Conservation (phyloP, 2,329 filamentous ascomycete genomes). For the Keithomyces neogunnii region DNA sequence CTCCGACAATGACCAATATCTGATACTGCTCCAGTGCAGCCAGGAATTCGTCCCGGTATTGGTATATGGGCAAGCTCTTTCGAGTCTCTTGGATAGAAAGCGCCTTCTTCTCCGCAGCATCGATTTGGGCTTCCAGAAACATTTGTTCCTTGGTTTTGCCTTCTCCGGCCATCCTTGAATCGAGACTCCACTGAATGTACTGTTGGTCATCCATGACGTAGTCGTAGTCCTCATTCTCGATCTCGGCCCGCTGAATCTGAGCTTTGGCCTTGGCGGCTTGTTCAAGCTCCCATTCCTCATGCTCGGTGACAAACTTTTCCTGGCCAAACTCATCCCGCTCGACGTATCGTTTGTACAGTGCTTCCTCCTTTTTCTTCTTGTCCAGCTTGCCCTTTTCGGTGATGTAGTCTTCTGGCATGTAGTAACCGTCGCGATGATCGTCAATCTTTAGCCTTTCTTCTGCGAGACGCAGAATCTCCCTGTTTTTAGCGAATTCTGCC, state of each 20-base stretch:
- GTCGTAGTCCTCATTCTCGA: slow-evolving; percentile 77
- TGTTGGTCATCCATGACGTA: slow-evolving; percentile 88
- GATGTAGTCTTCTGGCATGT: slow-evolving; percentile 90
- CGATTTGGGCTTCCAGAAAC: slow-evolving; percentile 69
- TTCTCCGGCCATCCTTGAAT: slow-evolving; percentile 64
- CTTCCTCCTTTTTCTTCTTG: slow-evolving; percentile 77
- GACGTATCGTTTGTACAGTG: slow-evolving; percentile 82
- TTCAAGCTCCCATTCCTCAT: slow-evolving; percentile 93
- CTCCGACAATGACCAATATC: slow-evolving; percentile 83
- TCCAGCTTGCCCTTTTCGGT: slow-evolving; percentile 89
- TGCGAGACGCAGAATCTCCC: slow-evolving; percentile 70
- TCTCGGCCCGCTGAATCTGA: slow-evolving; percentile 68
- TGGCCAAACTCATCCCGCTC: slow-evolving; percentile 81
- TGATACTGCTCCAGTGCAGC: slow-evolving; percentile 81
- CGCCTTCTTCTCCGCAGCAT: slow-evolving; percentile 82
- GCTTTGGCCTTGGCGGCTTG: slow-evolving; percentile 82
- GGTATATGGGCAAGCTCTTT: slow-evolving; percentile 83
- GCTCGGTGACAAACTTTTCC: slow-evolving; percentile 84
- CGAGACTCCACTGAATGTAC: slow-evolving; percentile 76
- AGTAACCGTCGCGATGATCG: slow-evolving; percentile 85
- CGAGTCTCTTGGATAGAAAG: slow-evolving; percentile 84
- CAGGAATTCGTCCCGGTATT: slow-evolving; percentile 77
- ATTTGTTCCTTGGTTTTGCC: slow-evolving; percentile 69
- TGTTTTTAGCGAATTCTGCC: slow-evolving; percentile 80
- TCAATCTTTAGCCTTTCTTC: slow-evolving; percentile 83